Evolutionary conservation across 1,284 basidiomycete genomes (phyloP).

Genomic region (Cutaneotrichosporon sp.): DNA sequence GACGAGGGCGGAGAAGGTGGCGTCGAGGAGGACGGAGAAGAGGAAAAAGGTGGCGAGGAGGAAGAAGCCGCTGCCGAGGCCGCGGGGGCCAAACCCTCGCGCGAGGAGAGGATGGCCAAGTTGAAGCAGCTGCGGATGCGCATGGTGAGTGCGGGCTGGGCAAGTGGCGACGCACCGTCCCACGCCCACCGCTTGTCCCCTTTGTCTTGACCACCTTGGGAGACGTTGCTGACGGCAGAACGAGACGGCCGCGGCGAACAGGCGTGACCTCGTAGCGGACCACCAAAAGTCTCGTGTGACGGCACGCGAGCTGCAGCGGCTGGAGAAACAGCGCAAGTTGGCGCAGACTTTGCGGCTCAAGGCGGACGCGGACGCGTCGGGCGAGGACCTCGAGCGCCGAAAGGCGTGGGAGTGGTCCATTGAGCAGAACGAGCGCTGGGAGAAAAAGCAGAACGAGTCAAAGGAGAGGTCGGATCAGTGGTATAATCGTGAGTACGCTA

Average conservation of each 20-base stretch:
- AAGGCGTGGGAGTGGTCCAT: slow-evolving; percentile 93
- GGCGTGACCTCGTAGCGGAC: slow-evolving; percentile 75
- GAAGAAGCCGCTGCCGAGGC: slow-evolving; percentile 7
- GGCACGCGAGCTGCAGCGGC: slow-evolving; percentile 67
- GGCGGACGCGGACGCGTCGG: slow-evolving; percentile 78
- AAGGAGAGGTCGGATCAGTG: slow-evolving; percentile 57
- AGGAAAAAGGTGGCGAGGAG: slow-evolving; percentile 5
- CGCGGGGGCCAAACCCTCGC: slow-evolving; percentile 23
- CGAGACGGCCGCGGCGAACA: slow-evolving; percentile 70
- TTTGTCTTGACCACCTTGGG: background rate
- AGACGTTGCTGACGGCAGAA: slow-evolving; percentile 52
- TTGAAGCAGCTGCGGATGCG: slow-evolving; percentile 66
- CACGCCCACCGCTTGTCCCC: no score
- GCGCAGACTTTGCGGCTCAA: slow-evolving; percentile 82
- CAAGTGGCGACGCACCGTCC: no score
- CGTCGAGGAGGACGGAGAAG: slow-evolving; percentile 12
- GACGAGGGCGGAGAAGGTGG: slow-evolving; percentile 7
- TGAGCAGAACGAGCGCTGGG: slow-evolving; percentile 92
- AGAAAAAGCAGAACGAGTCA: slow-evolving; percentile 66
- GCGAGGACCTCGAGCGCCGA: slow-evolving; percentile 63
- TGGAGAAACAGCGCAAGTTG: slow-evolving; percentile 80
- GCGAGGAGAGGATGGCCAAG: slow-evolving; percentile 72
- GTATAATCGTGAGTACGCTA: slow-evolving; percentile 30
- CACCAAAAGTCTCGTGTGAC: slow-evolving; percentile 67
- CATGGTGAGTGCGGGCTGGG: slow-evolving; percentile 67